Evolutionary conservation across 345 rosid species (phyloP).

Genomic region (Adansonia digitata): DNA sequence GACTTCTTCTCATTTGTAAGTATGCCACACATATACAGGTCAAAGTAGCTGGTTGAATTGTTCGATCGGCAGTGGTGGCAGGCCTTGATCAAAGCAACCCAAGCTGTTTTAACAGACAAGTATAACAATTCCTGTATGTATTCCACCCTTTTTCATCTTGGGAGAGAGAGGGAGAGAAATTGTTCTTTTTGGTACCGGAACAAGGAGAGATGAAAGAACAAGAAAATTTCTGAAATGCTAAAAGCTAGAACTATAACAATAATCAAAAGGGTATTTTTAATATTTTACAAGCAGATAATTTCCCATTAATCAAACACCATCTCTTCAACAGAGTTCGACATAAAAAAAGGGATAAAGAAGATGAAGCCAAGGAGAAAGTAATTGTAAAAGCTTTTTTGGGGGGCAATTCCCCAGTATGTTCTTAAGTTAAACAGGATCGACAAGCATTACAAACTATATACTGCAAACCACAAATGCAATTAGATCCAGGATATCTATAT

Average conservation of each 20-base stretch:
- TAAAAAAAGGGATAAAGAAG: slow-evolving; percentile 30
- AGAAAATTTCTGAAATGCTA: background rate
- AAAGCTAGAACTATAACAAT: background rate
- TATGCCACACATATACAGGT: background rate
- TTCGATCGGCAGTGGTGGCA: too few species aligned
- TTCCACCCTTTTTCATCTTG: background rate
- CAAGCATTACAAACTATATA: slow-evolving; percentile 44
- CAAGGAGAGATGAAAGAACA: background rate
- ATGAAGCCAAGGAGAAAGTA: slow-evolving; percentile 29
- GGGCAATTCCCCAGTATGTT: slow-evolving; percentile 35
- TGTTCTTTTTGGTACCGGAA: background rate
- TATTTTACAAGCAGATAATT: slow-evolving; percentile 24
- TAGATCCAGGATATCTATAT: slow-evolving; percentile 23
- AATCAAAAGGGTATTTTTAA: background rate
- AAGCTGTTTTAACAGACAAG: background rate
- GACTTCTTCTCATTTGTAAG: background rate
- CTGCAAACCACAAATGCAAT: slow-evolving; percentile 32
- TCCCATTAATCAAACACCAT: slow-evolving; percentile 30
- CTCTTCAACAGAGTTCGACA: slow-evolving; percentile 24
- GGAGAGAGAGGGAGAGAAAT: background rate
- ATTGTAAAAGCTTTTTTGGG: slow-evolving; percentile 31
- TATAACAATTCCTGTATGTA: background rate
- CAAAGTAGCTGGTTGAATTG: background rate
- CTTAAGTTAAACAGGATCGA: slow-evolving; percentile 34
- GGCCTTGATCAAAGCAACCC: background rate